phyloP scores from a whole-genome alignment of 2,329 filamentous ascomycete species.

The Penicillium concentricum region DNA sequence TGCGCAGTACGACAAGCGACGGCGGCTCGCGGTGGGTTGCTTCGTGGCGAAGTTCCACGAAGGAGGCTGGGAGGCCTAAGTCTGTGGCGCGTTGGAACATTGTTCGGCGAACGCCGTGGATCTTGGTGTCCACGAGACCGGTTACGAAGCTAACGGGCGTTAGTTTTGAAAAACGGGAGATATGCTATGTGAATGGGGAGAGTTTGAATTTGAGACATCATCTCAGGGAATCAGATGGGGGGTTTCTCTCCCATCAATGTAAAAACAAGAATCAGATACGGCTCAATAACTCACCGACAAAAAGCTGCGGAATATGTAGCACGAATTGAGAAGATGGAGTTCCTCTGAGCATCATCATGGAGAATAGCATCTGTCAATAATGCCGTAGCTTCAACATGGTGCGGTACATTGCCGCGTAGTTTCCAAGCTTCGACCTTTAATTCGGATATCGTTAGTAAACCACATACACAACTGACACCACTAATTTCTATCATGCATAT shows the following conservation, averaged over 20 bases:
- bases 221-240: neutral
- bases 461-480: neutral
- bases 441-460: neutral
- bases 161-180: constrained; percentile 4
- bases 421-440: constrained; percentile 48
- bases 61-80: constrained; percentile 58
- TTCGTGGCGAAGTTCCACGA: constrained; percentile 87
- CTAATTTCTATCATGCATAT: neutral
- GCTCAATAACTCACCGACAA: constrained; percentile 39
- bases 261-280: neutral
- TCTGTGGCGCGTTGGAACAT: constrained; percentile 47
- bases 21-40: constrained; percentile 87
- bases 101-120: constrained; percentile 41
- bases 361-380: constrained; percentile 48
- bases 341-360: constrained; percentile 41
- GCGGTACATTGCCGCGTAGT: constrained; percentile 44
- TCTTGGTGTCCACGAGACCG: constrained; percentile 45
- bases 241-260: neutral
- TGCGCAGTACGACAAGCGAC: constrained; percentile 68
- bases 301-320: constrained; percentile 48
- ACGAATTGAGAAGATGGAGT: constrained; percentile 46
- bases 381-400: constrained; percentile 48
- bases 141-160: constrained; percentile 42
- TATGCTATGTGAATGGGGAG: neutral
- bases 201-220: neutral